These are phyloP conservation scores for Adenanthera pavonina DNA, from an alignment of 306 rosid genomes.

Conservation along the genomic window DNA sequence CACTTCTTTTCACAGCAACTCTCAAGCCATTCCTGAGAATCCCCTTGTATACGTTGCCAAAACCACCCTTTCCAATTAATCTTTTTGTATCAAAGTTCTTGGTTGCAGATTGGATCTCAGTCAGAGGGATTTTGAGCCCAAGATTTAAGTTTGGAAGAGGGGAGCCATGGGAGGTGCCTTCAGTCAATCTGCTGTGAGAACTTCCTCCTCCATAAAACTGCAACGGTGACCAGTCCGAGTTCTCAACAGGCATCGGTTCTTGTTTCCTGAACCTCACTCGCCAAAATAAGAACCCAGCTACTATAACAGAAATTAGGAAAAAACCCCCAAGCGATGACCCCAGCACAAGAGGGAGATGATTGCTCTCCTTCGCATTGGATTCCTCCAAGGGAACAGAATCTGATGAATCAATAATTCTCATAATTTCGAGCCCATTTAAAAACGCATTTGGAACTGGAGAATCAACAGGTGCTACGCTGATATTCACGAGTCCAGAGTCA, in stretches of 20 bases:
- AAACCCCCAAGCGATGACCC: slow-evolving; percentile 47
- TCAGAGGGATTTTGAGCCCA: slow-evolving; percentile 48
- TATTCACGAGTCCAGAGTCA: slow-evolving; percentile 29
- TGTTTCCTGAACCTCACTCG: slow-evolving; percentile 37
- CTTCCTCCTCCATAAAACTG: slow-evolving; percentile 52
- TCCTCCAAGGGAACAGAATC: not conserved
- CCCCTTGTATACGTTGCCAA: slow-evolving; percentile 60
- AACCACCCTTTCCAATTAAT: slow-evolving; percentile 56
- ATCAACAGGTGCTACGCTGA: slow-evolving; percentile 32
- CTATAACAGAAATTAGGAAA: slow-evolving; percentile 35
- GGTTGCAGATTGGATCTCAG: slow-evolving; percentile 50
- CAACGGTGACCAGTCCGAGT: slow-evolving; percentile 46
- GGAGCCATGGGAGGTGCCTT: slow-evolving; percentile 33
- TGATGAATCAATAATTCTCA: slow-evolving; percentile 33
- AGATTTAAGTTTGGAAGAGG: slow-evolving; percentile 45
- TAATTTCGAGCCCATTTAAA: slow-evolving; percentile 58
- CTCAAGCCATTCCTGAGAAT: slow-evolving; percentile 38
- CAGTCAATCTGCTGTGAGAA: slow-evolving; percentile 42
- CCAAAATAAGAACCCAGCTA: slow-evolving; percentile 20
- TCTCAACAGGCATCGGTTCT: slow-evolving; percentile 35
- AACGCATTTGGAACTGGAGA: not conserved
- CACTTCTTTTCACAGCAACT: slow-evolving; percentile 63
- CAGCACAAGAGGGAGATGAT: slow-evolving; percentile 4
- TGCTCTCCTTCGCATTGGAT: not conserved
- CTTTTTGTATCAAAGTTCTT: slow-evolving; percentile 46